These are phyloP conservation scores for Paramarasmius palmivorus DNA, from an alignment of 1,284 basidiomycete genomes.

Conservation along the genomic window DNA sequence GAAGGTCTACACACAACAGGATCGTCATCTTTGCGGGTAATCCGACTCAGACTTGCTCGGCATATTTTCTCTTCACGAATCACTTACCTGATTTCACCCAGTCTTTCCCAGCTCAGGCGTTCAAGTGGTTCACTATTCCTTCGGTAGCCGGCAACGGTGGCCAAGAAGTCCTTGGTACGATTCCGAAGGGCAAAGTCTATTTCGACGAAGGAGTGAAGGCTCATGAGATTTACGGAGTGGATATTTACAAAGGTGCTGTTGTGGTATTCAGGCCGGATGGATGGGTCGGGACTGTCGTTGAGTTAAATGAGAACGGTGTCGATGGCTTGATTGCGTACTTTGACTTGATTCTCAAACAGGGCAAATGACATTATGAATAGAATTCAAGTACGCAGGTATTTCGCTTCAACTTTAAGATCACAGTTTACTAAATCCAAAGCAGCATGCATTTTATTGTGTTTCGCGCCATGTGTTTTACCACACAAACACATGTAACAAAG, in stretches of 20 bases:
- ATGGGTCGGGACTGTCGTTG: conserved; percentile 22
- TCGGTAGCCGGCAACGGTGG: conserved; percentile 20
- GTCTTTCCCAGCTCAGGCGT: conserved; percentile 16
- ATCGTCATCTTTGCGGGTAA: conserved; percentile 25
- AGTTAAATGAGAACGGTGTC: conserved; percentile 15
- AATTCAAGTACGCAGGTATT: no score
- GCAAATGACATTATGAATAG: background rate
- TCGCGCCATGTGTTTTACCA: no score
- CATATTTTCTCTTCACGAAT: conserved; percentile 9
- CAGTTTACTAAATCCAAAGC: no score
- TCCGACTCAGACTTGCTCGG: conserved; percentile 13
- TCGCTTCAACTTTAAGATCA: no score
- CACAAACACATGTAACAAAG: no score
- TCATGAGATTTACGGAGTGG: conserved; percentile 26
- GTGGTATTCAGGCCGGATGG: conserved; percentile 26
- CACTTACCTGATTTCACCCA: conserved; percentile 15
- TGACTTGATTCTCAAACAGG: conserved; percentile 11
- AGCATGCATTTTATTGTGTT: no score
- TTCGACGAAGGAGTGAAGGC: conserved; percentile 22
- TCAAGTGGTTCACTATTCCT: conserved; percentile 23
- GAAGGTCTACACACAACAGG: conserved; percentile 8
- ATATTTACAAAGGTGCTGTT: conserved; percentile 19
- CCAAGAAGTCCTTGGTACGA: conserved; percentile 20
- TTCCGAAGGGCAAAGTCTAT: conserved; percentile 19
- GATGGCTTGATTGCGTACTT: conserved; percentile 18